Evolutionary conservation across 257 asterid species (phyloP), one percentile per base, ranked within the genome.

Genomic region (Solanum bukasovii): DNA sequence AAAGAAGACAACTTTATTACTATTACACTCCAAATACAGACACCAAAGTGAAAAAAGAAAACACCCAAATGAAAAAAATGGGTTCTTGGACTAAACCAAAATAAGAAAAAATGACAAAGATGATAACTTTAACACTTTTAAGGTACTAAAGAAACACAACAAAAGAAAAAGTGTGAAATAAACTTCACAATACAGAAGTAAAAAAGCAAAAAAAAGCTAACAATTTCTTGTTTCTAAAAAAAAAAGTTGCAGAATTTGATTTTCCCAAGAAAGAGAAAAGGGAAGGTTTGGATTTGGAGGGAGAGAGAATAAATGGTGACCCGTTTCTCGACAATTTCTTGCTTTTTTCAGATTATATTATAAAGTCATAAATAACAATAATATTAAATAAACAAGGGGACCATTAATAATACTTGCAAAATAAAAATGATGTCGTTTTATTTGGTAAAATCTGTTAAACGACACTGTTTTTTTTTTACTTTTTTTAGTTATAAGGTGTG

Each of bases 231-330:
- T 27, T 79, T 84, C 52, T 84, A 27, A 25, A 59, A 67, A 86
- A 67, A 68, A 52, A 87, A 29, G 91, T 83, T 49, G 89, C 44
- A 86, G 84, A 85, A 84, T 86, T 85, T 88, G 89, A 90, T 92
- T 25, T 68, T 93, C 88, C 95, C 96, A 49, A 94, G 89, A 90
- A 94, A 94, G 91, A 94, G 89, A 89, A 94, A 94, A 91, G 93
- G 84, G 87, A 72, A 83, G 83, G 93, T 87, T 92, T 93, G 94
- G 94, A 93, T 90, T 93, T 93, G 93, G 95, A 90, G 93, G 94
- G 95, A 91, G 87, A 27, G 91, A 40, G 49, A 87, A 86, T 82
- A 88, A 75, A 31, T 85, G 65, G 78, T 44, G 86, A 82, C 91
- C 70, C 93, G 92, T 89, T 90, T 89, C 90, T 95, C 93, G 84